Conservation (phyloP, 192 early-diverging fungal genomes). For the Entomortierella parvispora region DNA sequence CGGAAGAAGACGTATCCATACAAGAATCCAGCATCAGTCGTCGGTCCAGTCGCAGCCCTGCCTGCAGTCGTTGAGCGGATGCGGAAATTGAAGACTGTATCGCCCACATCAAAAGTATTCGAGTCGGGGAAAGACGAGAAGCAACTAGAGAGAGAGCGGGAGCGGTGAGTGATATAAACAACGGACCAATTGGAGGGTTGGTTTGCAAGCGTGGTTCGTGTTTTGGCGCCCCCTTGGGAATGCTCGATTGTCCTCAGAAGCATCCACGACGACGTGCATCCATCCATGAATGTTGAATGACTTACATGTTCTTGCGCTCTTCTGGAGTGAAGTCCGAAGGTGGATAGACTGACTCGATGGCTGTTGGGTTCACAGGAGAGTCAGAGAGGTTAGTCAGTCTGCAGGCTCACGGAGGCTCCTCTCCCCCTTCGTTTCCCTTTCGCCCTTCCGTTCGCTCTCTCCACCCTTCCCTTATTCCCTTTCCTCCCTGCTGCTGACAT, state of each 20-base stretch:
- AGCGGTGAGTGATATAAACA: neutral
- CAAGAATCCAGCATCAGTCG: slow-evolving; percentile 65
- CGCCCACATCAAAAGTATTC: slow-evolving; percentile 78
- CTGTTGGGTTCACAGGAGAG: slow-evolving; percentile 31
- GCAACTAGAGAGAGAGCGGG: slow-evolving; percentile 45
- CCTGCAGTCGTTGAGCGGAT: slow-evolving; percentile 68
- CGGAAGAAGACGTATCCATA: slow-evolving; percentile 97
- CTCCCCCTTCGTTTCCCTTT: neutral
- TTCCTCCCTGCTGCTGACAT: neutral
- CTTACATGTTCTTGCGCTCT: slow-evolving; percentile 78
- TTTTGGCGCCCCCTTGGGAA: neutral
- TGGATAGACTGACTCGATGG: slow-evolving; percentile 77
- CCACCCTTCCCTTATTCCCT: neutral
- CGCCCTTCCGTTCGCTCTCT: neutral
- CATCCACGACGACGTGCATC: no score
- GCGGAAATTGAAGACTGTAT: slow-evolving; percentile 78
- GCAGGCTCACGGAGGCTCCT: neutral
- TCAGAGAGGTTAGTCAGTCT: neutral
- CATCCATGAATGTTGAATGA: no score
- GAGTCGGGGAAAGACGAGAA: slow-evolving; percentile 85
- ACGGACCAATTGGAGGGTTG: no score
- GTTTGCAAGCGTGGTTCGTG: no score
- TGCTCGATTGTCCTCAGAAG: no score
- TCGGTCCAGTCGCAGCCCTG: slow-evolving; percentile 63
- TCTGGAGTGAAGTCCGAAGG: slow-evolving; percentile 70